These are phyloP conservation scores for Exutisphaerella laricina DNA, from an alignment of 2,329 filamentous ascomycete genomes.

Conservation along the genomic window DNA sequence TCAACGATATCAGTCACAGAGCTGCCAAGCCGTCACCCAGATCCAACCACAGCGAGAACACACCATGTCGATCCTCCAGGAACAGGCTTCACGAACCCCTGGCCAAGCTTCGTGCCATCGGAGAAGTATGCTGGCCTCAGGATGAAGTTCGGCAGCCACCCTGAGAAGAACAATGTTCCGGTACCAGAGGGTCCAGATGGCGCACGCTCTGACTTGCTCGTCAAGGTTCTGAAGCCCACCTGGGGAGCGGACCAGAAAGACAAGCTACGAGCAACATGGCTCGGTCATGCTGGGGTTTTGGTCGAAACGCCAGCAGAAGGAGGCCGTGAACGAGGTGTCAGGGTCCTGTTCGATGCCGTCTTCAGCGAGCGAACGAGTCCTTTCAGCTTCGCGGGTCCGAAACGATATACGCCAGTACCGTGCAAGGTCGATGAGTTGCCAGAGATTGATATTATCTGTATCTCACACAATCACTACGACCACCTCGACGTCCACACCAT, in stretches of 20 bases:
- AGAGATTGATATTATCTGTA: slow-evolving; percentile 47
- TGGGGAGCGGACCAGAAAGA: slow-evolving; percentile 33
- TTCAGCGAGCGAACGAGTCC: slow-evolving; percentile 48
- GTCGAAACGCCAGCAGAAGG: slow-evolving; percentile 37
- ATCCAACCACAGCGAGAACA: slow-evolving; percentile 19
- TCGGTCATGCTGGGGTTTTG: slow-evolving; percentile 48
- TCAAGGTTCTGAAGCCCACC: slow-evolving; percentile 39
- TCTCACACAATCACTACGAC: slow-evolving; percentile 55
- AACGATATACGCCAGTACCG: slow-evolving; percentile 48
- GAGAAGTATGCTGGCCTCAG: slow-evolving; percentile 24
- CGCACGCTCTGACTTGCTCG: slow-evolving; percentile 35
- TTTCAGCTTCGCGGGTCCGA: slow-evolving; percentile 44
- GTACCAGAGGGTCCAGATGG: slow-evolving; percentile 37
- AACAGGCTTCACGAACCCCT: slow-evolving; percentile 46
- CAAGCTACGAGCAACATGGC: slow-evolving; percentile 45
- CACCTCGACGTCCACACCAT: slow-evolving; percentile 48
- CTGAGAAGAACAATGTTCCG: slow-evolving; percentile 43
- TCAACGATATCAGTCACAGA: not conserved
- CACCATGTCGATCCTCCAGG: slow-evolving; percentile 44
- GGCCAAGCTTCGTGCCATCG: slow-evolving; percentile 37
- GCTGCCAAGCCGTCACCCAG: slow-evolving; percentile 11
- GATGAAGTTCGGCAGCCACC: slow-evolving; percentile 33
- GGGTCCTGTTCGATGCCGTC: slow-evolving; percentile 50
- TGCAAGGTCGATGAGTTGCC: slow-evolving; percentile 48
- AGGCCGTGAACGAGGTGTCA: slow-evolving; percentile 36